These are phyloP conservation scores for Scortechinia acanthostroma DNA, from an alignment of 2,329 filamentous ascomycete genomes.

Conservation along the genomic window DNA sequence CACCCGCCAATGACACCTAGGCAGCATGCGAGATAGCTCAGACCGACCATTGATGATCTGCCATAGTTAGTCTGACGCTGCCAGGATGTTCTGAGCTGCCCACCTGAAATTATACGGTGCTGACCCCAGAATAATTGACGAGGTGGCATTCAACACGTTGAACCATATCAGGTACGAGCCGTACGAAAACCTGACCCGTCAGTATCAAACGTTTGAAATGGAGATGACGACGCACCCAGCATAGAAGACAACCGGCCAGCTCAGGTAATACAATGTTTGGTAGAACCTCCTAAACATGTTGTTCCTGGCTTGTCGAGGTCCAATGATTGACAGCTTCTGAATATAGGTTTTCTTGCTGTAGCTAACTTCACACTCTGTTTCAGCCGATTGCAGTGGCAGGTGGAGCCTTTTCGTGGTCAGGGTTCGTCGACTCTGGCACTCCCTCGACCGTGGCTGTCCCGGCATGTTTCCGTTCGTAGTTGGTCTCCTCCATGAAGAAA, in stretches of 20 bases:
- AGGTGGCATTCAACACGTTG: slow-evolving; percentile 27
- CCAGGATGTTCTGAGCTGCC: background rate
- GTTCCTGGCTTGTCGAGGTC: slow-evolving; percentile 7
- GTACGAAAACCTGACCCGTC: slow-evolving; percentile 21
- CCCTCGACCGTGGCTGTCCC: too few relatives aligned
- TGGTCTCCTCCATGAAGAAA: slow-evolving; percentile 48
- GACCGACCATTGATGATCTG: slow-evolving; percentile 24
- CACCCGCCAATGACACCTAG: slow-evolving; percentile 20
- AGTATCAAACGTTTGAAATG: background rate
- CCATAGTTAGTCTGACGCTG: background rate
- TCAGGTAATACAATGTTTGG: slow-evolving; percentile 21
- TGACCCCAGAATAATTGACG: slow-evolving; percentile 22
- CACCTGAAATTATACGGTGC: slow-evolving; percentile 25
- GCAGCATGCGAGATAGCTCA: slow-evolving; percentile 23
- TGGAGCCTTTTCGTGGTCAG: too few relatives aligned
- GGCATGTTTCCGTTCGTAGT: slow-evolving; percentile 31
- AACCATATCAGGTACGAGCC: slow-evolving; percentile 26
- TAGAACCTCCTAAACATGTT: slow-evolving; percentile 20
- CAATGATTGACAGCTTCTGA: slow-evolving; percentile 19
- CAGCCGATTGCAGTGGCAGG: too few relatives aligned
- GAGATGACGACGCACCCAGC: slow-evolving; percentile 11
- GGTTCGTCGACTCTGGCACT: slow-evolving; percentile 8
- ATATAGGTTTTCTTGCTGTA: slow-evolving; percentile 15
- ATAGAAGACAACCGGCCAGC: slow-evolving; percentile 27
- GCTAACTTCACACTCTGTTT: too few relatives aligned